Base-by-base conservation (phyloP, 768 basidiomycete genomes). In the Rossbeevera mucosa region DNA sequence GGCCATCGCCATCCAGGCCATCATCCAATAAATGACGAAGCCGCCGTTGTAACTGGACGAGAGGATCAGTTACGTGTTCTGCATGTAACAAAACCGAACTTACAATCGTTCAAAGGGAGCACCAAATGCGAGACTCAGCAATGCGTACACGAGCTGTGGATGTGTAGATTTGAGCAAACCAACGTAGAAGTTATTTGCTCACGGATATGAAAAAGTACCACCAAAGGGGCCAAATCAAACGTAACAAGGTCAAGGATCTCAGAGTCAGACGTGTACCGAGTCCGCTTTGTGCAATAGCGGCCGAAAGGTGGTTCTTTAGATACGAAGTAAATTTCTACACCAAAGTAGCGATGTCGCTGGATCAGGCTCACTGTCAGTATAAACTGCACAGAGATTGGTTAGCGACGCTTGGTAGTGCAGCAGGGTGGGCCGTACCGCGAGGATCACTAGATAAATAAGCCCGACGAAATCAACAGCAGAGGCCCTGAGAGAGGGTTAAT, bases 21-120 rank as follows among this genome's bases (percentile, higher is more conserved):
- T 68, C 80, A 83, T 82, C 85, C 85, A 86, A 60, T 80, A 85
- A 24, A 85, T 68, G 29, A 85, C 54, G 57, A 86, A 82, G 0
- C 85, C 85, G 0, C 66, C 64, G 16, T 79, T 79, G 46, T 76
- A 81, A 50, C 78, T 74, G 46, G 18, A 6, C 5, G 25, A 28
- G 14, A 18, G 13, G 31, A 18, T 60, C 6, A 47, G 46, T 11
- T 38, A 28, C n/a, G 4, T 18, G 28, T 12, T 11, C 22, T 26
- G 36, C 29, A 29, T 11, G 30, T 9, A 36, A 41, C 12, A 12
- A 48, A 21, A 25, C 8, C 21, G 20, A 31, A 67, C 76, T 28
- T 30, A 81, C 75, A 65, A 74, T 50, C 78, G 72, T 9, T 60
- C 65, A 55, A 86, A 78, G 21, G 82, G 76, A 1, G 83, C 71